Base-by-base conservation (phyloP, 441 rosid species). In the Rhodomyrtus psidioides region DNA sequence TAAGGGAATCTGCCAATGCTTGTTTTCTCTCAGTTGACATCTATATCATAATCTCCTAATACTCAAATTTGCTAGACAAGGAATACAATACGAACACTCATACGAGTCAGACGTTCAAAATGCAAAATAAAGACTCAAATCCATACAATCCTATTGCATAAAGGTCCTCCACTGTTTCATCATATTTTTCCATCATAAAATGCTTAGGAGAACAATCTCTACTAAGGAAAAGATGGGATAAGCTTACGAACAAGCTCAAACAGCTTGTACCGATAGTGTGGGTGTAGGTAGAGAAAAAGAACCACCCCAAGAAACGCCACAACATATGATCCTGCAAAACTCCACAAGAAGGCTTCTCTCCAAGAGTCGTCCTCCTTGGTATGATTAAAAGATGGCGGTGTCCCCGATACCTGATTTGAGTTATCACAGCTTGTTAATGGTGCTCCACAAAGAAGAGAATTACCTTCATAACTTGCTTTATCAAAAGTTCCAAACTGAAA, bases 261-360 rank as follows among this genome's bases (percentile, higher is more conserved):
- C 1, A 62, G 7, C 24, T 30, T 1, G 1, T 2, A 30, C 0
- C 0, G 24, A 62, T 62, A 62, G 44, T 62, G 30, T 0, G 75
- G 3, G 24, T 62, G 19, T 9, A 62, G 24, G 44, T n/a, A n/a
- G n/a, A n/a, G n/a, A n/a, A n/a, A n/a, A n/a, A n/a, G n/a, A n/a
- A n/a, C n/a, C n/a, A n/a, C n/a, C n/a, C n/a, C n/a, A n/a, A n/a
- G n/a, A n/a, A n/a, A n/a, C n/a, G n/a, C n/a, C n/a, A n/a, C n/a
- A n/a, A n/a, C n/a, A n/a, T n/a, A n/a, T n/a, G n/a, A n/a, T n/a
- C n/a, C n/a, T n/a, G n/a, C n/a, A n/a, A n/a, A n/a, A n/a, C n/a
- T n/a, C n/a, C n/a, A n/a, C n/a, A n/a, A n/a, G n/a, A n/a, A n/a
- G n/a, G n/a, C n/a, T n/a, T n/a, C n/a, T n/a, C n/a, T n/a, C n/a